phyloP scores from a whole-genome alignment of 2,329 filamentous ascomycete species.

The Aspergillus sp. region DNA sequence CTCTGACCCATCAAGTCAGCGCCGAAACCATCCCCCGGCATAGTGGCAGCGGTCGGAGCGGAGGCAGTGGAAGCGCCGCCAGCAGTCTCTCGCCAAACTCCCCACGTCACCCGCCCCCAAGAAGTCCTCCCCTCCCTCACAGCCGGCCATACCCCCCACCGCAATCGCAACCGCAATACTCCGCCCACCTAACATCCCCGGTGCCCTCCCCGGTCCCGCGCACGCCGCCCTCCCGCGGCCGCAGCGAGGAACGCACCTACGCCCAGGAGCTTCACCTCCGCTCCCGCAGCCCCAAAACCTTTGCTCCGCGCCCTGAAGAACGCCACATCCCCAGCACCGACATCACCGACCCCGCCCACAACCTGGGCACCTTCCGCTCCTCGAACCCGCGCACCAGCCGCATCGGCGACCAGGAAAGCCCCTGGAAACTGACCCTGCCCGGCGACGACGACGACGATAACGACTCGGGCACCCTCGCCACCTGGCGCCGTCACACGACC shows the following conservation, averaged over 20 bases:
- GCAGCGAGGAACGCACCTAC: slow-evolving; percentile 20
- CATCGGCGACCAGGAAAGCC: slow-evolving; percentile 35
- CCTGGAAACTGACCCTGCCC: slow-evolving; percentile 36
- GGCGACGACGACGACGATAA: slow-evolving; percentile 20
- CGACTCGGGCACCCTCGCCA: background rate
- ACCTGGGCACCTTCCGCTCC: slow-evolving; percentile 33
- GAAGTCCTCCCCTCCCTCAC: slow-evolving; percentile 3
- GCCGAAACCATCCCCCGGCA: slow-evolving; percentile 1
- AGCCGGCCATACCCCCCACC: background rate
- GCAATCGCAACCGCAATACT: background rate
- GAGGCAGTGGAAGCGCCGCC: background rate
- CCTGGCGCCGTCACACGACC: slow-evolving; percentile 11
- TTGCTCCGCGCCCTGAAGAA: slow-evolving; percentile 25
- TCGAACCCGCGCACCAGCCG: slow-evolving; percentile 31
- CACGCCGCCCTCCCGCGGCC: slow-evolving; percentile 17
- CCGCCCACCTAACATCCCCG: slow-evolving; percentile 7
- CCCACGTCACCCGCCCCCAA: slow-evolving; percentile 7
- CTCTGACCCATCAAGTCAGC: background rate
- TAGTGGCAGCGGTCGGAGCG: slow-evolving; percentile 1
- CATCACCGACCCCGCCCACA: slow-evolving; percentile 23
- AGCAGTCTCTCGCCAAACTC: slow-evolving; percentile 12
- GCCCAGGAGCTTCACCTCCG: slow-evolving; percentile 35
- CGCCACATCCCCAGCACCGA: slow-evolving; percentile 20
- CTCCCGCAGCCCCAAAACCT: slow-evolving; percentile 34
- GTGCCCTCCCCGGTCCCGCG: slow-evolving; percentile 8